phyloP scores from a whole-genome alignment of 169 alveolate species.

The Plasmodium gonderi region DNA sequence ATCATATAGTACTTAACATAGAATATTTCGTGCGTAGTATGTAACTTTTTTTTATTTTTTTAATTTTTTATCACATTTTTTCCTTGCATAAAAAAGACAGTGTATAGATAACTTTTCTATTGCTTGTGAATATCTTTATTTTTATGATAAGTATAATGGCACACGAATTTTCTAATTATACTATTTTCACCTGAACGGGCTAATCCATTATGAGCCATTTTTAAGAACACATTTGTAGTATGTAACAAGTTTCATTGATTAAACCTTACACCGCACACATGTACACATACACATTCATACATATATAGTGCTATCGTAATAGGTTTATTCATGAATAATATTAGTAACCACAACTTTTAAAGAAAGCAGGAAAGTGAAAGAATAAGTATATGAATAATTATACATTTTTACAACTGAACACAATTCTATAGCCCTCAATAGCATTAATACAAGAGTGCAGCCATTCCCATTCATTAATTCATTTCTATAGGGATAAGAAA shows the following conservation, averaged over 20 bases:
- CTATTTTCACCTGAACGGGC: neutral
- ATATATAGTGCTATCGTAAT: neutral
- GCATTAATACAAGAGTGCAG: neutral
- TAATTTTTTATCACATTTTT: neutral
- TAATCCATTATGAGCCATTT: neutral
- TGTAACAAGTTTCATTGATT: neutral
- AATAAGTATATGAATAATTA: neutral
- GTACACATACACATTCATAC: neutral
- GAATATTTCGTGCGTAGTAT: neutral
- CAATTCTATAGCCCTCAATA: neutral
- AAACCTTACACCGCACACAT: neutral
- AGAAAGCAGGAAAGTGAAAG: neutral
- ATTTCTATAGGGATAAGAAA: neutral
- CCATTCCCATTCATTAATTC: neutral
- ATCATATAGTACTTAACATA: neutral
- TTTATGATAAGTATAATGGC: neutral
- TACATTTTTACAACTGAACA: neutral
- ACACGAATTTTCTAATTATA: neutral
- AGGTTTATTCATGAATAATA: neutral
- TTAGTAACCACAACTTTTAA: neutral
- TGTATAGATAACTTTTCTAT: neutral
- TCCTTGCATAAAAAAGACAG: neutral
- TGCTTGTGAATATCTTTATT: neutral
- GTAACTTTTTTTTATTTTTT: neutral
- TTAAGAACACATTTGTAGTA: neutral